Evolutionary conservation across 75 land plant species (phyloP).

Genomic region (Larix kaempferi): DNA sequence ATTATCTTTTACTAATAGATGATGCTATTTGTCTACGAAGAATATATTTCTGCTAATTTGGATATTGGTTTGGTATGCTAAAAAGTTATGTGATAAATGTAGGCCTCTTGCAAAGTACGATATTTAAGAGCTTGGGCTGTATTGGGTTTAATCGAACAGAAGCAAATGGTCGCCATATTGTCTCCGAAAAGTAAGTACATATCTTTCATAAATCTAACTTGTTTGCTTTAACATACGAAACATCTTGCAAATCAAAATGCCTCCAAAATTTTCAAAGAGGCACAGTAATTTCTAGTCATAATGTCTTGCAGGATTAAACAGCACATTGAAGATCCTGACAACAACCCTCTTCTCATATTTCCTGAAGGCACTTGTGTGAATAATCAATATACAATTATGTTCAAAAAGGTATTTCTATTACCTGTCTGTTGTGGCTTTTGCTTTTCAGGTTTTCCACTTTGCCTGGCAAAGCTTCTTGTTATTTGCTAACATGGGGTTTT

Average conservation of each 20-base stretch:
- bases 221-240: not conserved
- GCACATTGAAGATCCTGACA: constrained; percentile 71
- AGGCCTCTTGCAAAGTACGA: constrained; percentile 85
- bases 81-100: not conserved
- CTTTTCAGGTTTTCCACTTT: not conserved
- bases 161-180: constrained; percentile 83
- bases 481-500: not conserved
- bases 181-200: constrained; percentile 71
- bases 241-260: not conserved
- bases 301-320: constrained; percentile 57
- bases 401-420: constrained; percentile 74
- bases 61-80: not conserved
- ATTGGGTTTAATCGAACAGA: constrained; percentile 98
- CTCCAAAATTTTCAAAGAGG: not conserved
- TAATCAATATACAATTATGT: constrained; percentile 93
- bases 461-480: not conserved
- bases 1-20: not conserved
- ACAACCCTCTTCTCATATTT: constrained; percentile 91
- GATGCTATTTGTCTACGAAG: not conserved
- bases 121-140: constrained; percentile 90
- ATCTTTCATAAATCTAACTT: not conserved
- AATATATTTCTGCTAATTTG: not conserved
- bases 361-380: constrained; percentile 99
- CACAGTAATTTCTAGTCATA: not conserved
- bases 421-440: not conserved